Evolutionary conservation across 2,329 filamentous ascomycete genomes (phyloP), one percentile per base, ranked within the genome.

Genomic region (Ascochyta rabiei): DNA sequence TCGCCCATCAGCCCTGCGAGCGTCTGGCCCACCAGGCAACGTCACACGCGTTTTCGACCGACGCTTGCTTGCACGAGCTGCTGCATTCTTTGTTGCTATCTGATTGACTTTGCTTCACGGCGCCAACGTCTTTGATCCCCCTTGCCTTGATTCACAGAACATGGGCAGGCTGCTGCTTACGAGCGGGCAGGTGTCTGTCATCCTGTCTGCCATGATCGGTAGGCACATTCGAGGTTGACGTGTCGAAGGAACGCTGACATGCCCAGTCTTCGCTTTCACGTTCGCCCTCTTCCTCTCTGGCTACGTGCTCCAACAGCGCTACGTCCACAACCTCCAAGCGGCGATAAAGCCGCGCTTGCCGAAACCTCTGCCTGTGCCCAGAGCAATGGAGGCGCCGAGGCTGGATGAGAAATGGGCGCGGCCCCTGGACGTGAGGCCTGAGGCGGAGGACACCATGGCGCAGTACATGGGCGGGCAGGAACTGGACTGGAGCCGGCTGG

Each of bases 301-400:
- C 67, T 96, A 96, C 74, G 84, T 87, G 3, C 83, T 96, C 48
- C 93, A 97, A 69, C 93, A 97, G 75, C 86, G 91, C 66, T 95
- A 91, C 0, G 85, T 96, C 4, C 84, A 84, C 59, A 88, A 88
- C 64, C 82, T 97, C 28, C 89, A 93, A 66, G 80, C 82, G 51
- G 89, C 89, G 16, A 88, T 96, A 66, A 83, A 82, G 62, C 82
- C 81, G 45, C 81, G 59, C 74, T 79, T 68, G 47, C 79, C 79
- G 0, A 72, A 74, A 49, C 74, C 77, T 16, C 67, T 78, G 6
- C 68, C 70, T 42, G 60, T 64, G 15, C 55, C 66, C 8, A 67
- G 64, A 45, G 60, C 77, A 69, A 67, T 72, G 40, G 60, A 59
- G 18, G 69, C 70, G 19, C 72, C 71, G 4, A 73, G 66, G 34